A percentile compares a stretch with the other conserved stretches of the same genome.
Evolutionary conservation across 139 green algal species (phyloP).

Genomic region (Volvox africanus): DNA sequence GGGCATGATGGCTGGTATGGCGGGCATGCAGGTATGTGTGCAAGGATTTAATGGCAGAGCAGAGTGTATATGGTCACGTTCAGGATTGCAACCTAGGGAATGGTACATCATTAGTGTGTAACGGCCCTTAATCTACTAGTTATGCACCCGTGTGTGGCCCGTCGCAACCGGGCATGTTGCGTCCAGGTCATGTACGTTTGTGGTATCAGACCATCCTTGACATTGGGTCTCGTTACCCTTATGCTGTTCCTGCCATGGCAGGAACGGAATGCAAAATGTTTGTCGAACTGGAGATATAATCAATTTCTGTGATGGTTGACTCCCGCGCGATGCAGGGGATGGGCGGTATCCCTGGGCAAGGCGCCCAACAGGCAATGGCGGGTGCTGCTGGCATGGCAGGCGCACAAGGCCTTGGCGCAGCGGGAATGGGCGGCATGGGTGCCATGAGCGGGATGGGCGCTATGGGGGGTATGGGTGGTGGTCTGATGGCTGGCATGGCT

Average conservation of each 20-base stretch:
- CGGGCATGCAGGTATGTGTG: conserved; percentile 41
- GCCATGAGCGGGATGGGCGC: conserved; percentile 47
- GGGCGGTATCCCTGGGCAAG: conserved; percentile 48
- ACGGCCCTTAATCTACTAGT: no score
- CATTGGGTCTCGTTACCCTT: no score
- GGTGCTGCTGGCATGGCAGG: conserved; percentile 30
- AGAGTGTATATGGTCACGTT: no score
- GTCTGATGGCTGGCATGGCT: conserved; percentile 49
- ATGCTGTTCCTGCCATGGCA: no score
- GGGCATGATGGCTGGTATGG: conserved; percentile 50
- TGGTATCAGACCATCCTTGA: no score
- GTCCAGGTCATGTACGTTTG: not conserved
- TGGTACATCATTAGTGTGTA: no score
- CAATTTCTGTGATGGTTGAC: no score
- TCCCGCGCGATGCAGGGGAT: not conserved
- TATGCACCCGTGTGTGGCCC: no score
- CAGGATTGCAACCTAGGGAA: no score
- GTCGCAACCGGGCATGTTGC: not conserved
- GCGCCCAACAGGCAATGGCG: conserved; percentile 35
- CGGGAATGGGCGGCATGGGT: conserved; percentile 47
- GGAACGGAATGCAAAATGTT: no score
- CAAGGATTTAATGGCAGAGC: no score
- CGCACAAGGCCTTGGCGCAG: conserved; percentile 23
- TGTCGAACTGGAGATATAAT: no score
- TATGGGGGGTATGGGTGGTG: conserved; percentile 45